Conservation (phyloP, 2,329 filamentous ascomycete species). For the Penicillium sp. region DNA sequence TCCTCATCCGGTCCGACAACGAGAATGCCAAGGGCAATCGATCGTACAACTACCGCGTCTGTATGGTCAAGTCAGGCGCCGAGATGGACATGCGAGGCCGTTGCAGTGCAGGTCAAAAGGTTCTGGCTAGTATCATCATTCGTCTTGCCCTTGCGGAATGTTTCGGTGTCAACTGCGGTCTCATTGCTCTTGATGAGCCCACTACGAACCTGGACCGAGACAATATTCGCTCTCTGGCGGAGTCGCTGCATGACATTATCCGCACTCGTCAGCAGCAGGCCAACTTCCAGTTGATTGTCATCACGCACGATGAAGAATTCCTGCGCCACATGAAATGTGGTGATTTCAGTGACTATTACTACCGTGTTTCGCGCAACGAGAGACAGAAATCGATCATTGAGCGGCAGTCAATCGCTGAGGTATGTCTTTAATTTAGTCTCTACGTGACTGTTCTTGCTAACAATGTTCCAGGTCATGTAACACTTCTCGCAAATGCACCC, state of each 20-base stretch:
- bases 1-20: slow-evolving; percentile 88
- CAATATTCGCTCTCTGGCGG: slow-evolving; percentile 87
- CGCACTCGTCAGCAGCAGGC: slow-evolving; percentile 75
- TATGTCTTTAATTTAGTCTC: slow-evolving; percentile 26
- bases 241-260: slow-evolving; percentile 85
- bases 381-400: slow-evolving; percentile 86
- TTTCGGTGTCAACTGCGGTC: slow-evolving; percentile 91
- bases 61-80: slow-evolving; percentile 95
- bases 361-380: slow-evolving; percentile 77
- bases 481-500: neutral
- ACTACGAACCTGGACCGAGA: slow-evolving; percentile 95
- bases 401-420: slow-evolving; percentile 56
- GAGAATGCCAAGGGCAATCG: slow-evolving; percentile 73
- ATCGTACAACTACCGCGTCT: slow-evolving; percentile 94
- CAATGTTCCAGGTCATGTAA: slow-evolving; percentile 22
- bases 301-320: slow-evolving; percentile 98
- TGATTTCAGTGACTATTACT: slow-evolving; percentile 92
- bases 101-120: slow-evolving; percentile 94
- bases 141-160: slow-evolving; percentile 93
- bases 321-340: slow-evolving; percentile 87
- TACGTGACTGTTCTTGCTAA: slow-evolving; percentile 5
- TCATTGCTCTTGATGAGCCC: slow-evolving; percentile 95
- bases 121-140: slow-evolving; percentile 95
- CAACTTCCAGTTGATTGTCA: slow-evolving; percentile 98
- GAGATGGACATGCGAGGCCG: slow-evolving; percentile 99